phyloP scores from a whole-genome alignment of 768 basidiomycete species.

The Kwoniella newhampshirensis region DNA sequence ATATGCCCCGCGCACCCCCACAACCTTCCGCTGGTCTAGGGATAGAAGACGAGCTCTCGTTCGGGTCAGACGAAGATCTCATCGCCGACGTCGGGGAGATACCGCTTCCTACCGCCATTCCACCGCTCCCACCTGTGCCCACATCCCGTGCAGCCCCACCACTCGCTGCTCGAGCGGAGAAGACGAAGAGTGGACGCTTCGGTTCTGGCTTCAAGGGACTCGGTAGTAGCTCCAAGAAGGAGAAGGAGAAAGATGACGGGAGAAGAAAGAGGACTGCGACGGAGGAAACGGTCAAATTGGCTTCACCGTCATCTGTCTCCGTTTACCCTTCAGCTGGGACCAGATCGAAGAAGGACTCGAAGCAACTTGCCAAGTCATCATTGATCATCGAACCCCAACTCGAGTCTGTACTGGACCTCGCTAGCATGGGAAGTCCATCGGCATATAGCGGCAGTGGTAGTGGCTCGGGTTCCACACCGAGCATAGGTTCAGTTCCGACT shows the following conservation, averaged over 20 bases:
- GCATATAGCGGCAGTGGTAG: background rate
- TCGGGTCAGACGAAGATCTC: slow-evolving; percentile 31
- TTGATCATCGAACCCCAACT: slow-evolving; percentile 17
- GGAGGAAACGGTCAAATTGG: slow-evolving; percentile 12
- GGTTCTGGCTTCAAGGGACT: slow-evolving; percentile 3
- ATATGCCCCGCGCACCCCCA: slow-evolving; percentile 7
- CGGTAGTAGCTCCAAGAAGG: slow-evolving; percentile 7
- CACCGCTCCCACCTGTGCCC: no score
- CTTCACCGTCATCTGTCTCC: background rate
- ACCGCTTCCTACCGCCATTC: background rate
- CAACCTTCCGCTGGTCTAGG: slow-evolving; percentile 17
- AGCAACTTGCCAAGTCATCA: slow-evolving; percentile 14
- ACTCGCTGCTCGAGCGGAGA: no score
- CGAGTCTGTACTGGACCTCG: slow-evolving; percentile 18
- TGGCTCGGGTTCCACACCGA: background rate
- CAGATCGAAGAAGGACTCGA: background rate
- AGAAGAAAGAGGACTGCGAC: slow-evolving; percentile 16
- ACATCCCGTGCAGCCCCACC: no score
- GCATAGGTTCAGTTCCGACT: background rate
- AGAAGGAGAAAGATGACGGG: slow-evolving; percentile 5
- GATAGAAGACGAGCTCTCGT: slow-evolving; percentile 36
- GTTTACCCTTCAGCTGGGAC: background rate
- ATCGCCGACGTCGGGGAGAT: slow-evolving; percentile 28
- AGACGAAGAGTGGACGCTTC: no score
- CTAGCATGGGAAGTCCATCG: background rate